phyloP scores from a whole-genome alignment of 495 filamentous ascomycete genomes.

The Podospora pseudopauciseta region DNA sequence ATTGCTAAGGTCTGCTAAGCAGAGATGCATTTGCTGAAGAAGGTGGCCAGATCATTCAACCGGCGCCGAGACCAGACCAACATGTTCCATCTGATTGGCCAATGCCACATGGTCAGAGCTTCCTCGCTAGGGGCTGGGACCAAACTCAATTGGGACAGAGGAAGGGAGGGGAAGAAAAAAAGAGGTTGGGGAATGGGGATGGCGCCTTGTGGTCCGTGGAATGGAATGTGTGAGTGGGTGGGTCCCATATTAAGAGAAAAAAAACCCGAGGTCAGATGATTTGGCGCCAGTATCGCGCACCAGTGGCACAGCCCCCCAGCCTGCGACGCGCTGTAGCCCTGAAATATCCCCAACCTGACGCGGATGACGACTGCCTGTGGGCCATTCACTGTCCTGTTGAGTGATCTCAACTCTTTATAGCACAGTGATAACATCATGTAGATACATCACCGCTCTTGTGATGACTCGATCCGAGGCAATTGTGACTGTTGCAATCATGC shows the following conservation, averaged over 20 bases:
- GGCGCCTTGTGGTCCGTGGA: background rate
- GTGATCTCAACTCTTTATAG: background rate
- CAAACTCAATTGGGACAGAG: background rate
- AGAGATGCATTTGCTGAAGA: constrained; percentile 23
- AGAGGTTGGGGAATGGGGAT: background rate
- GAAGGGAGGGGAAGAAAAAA: background rate
- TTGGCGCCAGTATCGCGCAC: constrained; percentile 32
- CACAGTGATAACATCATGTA: background rate
- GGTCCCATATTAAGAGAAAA: constrained; percentile 15
- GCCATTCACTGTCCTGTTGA: too few relatives aligned
- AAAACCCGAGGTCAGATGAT: constrained; percentile 26
- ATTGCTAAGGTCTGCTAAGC: constrained; percentile 39
- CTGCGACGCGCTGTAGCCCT: constrained; percentile 29
- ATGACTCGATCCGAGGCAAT: background rate
- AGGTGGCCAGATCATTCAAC: constrained; percentile 27
- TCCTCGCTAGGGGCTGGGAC: constrained; percentile 8
- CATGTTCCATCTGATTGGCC: background rate
- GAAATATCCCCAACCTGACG: constrained; percentile 10
- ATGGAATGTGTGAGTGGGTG: constrained; percentile 1
- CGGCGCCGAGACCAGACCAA: constrained; percentile 7
- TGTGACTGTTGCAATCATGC: too few relatives aligned
- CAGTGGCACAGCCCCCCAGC: constrained; percentile 21
- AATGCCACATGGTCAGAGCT: constrained; percentile 4
- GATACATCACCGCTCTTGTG: background rate
- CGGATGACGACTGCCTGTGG: background rate